A percentile compares a stretch with the other conserved stretches of the same genome.
Evolutionary conservation across 2,329 filamentous ascomycete genomes (phyloP).

Genomic region (Venturia aucupariae): DNA sequence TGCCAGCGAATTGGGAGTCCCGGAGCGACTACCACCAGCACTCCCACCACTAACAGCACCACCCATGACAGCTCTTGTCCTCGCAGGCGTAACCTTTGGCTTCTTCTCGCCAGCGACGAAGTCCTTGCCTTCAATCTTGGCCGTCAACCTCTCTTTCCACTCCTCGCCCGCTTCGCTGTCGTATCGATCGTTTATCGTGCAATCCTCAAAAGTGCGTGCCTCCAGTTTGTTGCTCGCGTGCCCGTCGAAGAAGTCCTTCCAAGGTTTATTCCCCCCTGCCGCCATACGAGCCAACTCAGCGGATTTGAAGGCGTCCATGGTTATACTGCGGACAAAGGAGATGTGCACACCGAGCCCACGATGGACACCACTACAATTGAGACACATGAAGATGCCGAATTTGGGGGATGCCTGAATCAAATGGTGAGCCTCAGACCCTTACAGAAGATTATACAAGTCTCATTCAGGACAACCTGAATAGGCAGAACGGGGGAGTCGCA

Average conservation of each 20-base stretch:
- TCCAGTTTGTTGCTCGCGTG: constrained; percentile 38
- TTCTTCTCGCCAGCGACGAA: constrained; percentile 57
- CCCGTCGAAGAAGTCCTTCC: constrained; percentile 74
- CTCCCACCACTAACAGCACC: constrained; percentile 25
- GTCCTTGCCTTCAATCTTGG: constrained; percentile 79
- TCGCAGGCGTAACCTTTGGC: constrained; percentile 31
- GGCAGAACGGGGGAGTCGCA: constrained; percentile 12
- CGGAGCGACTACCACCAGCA: constrained; percentile 27
- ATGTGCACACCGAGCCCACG: constrained; percentile 94
- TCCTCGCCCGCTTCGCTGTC: constrained; percentile 85
- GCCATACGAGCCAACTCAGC: constrained; percentile 91
- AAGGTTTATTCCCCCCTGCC: constrained; percentile 78
- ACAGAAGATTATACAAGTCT: background rate
- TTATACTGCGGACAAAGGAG: constrained; percentile 93
- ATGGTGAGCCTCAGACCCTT: background rate
- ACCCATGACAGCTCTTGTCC: constrained; percentile 21
- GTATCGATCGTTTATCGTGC: constrained; percentile 84
- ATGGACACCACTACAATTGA: constrained; percentile 90
- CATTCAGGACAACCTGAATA: constrained; percentile 13
- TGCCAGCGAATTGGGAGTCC: constrained; percentile 32
- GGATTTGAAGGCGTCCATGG: constrained; percentile 97
- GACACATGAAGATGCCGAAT: constrained; percentile 97
- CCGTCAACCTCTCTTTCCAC: constrained; percentile 82
- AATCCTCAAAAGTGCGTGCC: constrained; percentile 62
- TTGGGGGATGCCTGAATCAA: constrained; percentile 63